A percentile compares a stretch with the other conserved stretches of the same genome.
Conservation (phyloP, 306 rosid species). For the Myrica gale region DNA sequence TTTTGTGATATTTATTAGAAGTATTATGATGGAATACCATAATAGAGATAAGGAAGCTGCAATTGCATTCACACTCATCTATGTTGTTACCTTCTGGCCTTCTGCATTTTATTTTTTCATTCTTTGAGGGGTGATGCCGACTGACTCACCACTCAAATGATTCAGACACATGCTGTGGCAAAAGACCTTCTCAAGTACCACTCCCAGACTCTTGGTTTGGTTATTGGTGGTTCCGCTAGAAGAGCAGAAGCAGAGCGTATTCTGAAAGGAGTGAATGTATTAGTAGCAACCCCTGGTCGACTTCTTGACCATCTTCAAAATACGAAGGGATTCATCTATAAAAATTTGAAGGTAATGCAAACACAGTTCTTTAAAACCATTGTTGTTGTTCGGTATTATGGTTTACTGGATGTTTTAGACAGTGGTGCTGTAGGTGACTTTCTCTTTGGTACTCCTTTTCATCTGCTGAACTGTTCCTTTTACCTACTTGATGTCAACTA, state of each 20-base stretch:
- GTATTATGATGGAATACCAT: no score
- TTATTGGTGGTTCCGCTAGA: conserved; percentile 84
- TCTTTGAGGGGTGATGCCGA: conserved; percentile 6
- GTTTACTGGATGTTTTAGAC: neutral
- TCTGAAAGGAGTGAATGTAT: conserved; percentile 74
- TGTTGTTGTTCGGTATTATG: neutral
- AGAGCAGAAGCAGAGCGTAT: conserved; percentile 86
- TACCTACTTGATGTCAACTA: no score
- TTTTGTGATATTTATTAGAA: no score
- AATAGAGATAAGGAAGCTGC: neutral
- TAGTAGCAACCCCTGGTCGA: conserved; percentile 95
- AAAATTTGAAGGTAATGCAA: conserved; percentile 63
- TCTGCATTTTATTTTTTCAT: neutral
- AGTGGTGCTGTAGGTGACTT: neutral
- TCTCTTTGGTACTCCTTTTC: neutral
- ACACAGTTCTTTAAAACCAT: neutral
- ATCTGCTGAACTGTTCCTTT: no score
- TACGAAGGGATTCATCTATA: conserved; percentile 74
- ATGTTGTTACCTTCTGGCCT: neutral
- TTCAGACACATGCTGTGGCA: conserved; percentile 90
- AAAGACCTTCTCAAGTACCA: conserved; percentile 85
- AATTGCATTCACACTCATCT: neutral
- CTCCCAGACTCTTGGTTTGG: conserved; percentile 82
- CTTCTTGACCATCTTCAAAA: conserved; percentile 92
- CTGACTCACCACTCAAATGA: conserved; percentile 14